Conservation (phyloP, 2,329 filamentous ascomycete genomes). For the Penicillium sp. region DNA sequence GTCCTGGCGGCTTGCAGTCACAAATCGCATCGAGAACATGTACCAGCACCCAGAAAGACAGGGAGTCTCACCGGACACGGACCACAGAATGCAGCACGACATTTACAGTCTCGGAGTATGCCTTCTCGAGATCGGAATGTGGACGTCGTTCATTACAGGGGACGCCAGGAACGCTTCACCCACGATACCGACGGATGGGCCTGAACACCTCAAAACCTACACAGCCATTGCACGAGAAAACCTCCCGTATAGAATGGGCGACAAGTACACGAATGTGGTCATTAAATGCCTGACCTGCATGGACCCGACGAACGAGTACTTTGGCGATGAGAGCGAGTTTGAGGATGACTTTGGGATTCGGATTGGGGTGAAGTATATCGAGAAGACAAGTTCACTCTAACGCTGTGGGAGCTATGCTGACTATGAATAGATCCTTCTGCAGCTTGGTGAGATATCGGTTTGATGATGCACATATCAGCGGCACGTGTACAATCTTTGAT, state of each 20-base stretch:
- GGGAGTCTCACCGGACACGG: slow-evolving; percentile 43
- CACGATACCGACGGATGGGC: no score
- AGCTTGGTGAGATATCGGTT: no score
- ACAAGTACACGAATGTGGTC: slow-evolving; percentile 9
- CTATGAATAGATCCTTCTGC: no score
- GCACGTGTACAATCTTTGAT: no score
- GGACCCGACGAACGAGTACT: slow-evolving; percentile 1
- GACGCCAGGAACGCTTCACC: no score
- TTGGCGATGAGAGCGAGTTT: slow-evolving; percentile 9
- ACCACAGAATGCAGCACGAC: slow-evolving; percentile 59
- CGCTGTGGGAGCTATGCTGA: no score
- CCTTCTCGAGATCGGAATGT: slow-evolving; percentile 58
- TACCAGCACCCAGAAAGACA: slow-evolving; percentile 59
- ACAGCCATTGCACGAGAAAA: not conserved
- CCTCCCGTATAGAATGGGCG: not conserved
- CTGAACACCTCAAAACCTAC: no score
- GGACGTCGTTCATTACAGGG: slow-evolving; percentile 3
- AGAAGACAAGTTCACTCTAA: slow-evolving; percentile 6
- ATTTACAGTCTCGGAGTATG: slow-evolving; percentile 62
- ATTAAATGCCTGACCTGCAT: slow-evolving; percentile 6
- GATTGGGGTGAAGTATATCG: slow-evolving; percentile 11
- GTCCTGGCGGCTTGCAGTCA: slow-evolving; percentile 44
- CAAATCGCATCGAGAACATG: slow-evolving; percentile 49
- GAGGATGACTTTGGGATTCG: slow-evolving; percentile 9
- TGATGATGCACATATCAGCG: no score